These are phyloP conservation scores for Venturia effusa DNA, from an alignment of 2,329 filamentous ascomycete genomes.

Conservation along the genomic window DNA sequence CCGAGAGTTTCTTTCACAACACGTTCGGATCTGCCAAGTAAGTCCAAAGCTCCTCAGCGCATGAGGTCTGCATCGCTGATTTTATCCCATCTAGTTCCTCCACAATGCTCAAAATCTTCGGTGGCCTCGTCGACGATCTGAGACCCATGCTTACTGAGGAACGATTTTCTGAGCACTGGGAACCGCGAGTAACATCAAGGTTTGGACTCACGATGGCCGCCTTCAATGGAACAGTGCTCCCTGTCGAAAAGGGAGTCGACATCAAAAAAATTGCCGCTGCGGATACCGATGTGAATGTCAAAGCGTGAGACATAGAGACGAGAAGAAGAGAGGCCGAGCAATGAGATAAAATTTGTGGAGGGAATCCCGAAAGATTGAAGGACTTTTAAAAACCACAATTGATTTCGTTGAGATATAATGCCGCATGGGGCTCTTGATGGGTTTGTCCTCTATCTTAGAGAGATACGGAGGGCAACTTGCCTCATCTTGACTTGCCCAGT, in stretches of 20 bases:
- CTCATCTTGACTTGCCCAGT: no score
- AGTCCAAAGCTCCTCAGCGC: constrained; percentile 11
- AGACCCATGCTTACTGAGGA: constrained; percentile 31
- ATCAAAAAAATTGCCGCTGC: constrained; percentile 14
- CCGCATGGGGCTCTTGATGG: no score
- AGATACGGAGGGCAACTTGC: no score
- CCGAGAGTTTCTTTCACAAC: constrained; percentile 27
- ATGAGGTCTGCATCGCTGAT: neutral
- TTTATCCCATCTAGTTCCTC: constrained; percentile 22
- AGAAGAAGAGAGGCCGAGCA: no score
- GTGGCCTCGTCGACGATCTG: constrained; percentile 27
- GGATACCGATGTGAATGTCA: neutral
- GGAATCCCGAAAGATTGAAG: no score
- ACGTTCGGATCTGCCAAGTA: constrained; percentile 31
- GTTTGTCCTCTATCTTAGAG: no score
- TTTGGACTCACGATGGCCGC: constrained; percentile 32
- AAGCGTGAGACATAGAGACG: neutral
- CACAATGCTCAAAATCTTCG: constrained; percentile 33
- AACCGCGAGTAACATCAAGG: constrained; percentile 26
- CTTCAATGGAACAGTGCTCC: constrained; percentile 30
- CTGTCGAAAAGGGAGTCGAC: constrained; percentile 28
- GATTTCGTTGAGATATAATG: no score
- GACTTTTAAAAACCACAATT: no score
- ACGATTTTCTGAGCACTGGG: constrained; percentile 30
- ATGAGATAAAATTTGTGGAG: neutral